Percentiles rank a stretch among this genome's conserved stretches.
Evolutionary conservation across 805 yeast genomes (phyloP).

Genomic region (Wickerhamiella parazyma): DNA sequence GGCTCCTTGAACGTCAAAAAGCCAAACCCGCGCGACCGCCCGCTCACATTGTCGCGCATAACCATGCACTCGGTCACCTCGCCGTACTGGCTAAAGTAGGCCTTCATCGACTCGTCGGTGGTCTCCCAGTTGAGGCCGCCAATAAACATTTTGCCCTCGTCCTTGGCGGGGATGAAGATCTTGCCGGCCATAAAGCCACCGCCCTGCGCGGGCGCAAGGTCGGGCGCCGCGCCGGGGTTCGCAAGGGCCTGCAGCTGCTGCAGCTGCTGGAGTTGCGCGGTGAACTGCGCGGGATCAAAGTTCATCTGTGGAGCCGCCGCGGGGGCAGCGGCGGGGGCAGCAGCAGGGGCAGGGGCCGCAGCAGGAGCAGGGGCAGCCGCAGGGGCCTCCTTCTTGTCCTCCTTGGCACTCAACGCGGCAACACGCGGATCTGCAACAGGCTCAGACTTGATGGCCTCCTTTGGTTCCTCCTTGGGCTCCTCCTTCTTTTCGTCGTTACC

Average conservation of each 20-base stretch:
- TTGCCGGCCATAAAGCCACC: conserved; percentile 25
- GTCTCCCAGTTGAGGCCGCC: conserved; percentile 99
- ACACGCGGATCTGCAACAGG: conserved; percentile 15
- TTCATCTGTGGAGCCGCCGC: conserved; percentile 16
- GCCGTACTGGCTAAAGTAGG: conserved; percentile 78
- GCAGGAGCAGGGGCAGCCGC: conserved; percentile 15
- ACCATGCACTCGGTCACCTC: conserved; percentile 77
- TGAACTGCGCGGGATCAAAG: conserved; percentile 19
- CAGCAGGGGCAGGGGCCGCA: conserved; percentile 11
- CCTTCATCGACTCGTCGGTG: conserved; percentile 69
- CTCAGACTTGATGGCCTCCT: not conserved
- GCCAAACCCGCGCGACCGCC: conserved; percentile 90
- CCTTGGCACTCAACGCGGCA: conserved; percentile 20
- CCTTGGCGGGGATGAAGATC: conserved; percentile 43
- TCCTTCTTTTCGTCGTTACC: conserved; percentile 24
- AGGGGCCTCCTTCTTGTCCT: no score
- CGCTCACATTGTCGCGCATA: conserved; percentile 80
- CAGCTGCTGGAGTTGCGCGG: conserved; percentile 19
- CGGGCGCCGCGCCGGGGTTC: conserved; percentile 9
- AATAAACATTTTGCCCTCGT: conserved; percentile 82
- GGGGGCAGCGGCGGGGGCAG: conserved; percentile 14
- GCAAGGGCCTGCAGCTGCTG: conserved; percentile 17
- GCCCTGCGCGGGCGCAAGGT: conserved; percentile 17
- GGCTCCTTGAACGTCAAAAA: conserved; percentile 76
- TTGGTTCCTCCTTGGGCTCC: conserved; percentile 18